Conservation (phyloP, 108 stramenopile genomes). For the Pseudonitzschia multistriata region DNA sequence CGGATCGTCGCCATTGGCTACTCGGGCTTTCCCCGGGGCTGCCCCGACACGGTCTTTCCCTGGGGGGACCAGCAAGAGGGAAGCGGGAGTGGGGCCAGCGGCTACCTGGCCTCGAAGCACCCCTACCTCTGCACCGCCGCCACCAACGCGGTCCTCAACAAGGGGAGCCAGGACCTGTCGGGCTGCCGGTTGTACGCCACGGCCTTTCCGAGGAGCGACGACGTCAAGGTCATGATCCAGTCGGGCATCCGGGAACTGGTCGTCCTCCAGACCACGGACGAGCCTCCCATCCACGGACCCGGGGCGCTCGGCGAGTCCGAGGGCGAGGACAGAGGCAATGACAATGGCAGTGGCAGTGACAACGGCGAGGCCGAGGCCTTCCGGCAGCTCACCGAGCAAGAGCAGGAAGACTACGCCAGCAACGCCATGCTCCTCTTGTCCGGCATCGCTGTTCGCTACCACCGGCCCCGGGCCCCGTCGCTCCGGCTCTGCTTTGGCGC, state of each 20-base stretch:
- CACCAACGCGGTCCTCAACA: slow-evolving; percentile 96
- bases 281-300: background rate
- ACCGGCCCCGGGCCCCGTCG: slow-evolving; percentile 18
- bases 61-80: slow-evolving; percentile 12
- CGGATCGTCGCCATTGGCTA: slow-evolving; percentile 94
- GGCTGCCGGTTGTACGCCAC: slow-evolving; percentile 86
- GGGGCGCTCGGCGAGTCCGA: background rate
- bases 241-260: slow-evolving; percentile 89
- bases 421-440: slow-evolving; percentile 84
- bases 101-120: slow-evolving; percentile 81
- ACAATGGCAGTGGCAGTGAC: background rate
- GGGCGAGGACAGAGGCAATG: background rate
- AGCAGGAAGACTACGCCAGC: slow-evolving; percentile 47
- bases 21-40: slow-evolving; percentile 94
- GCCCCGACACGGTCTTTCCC: slow-evolving; percentile 37
- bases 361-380: background rate
- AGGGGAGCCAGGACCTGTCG: slow-evolving; percentile 83
- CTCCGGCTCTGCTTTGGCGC: slow-evolving; percentile 20
- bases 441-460: slow-evolving; percentile 56
- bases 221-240: slow-evolving; percentile 96
- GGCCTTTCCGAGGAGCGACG: slow-evolving; percentile 92
- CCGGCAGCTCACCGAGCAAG: slow-evolving; percentile 1
- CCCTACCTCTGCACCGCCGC: slow-evolving; percentile 95
- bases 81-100: slow-evolving; percentile 1
- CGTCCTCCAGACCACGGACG: slow-evolving; percentile 29